Evolutionary conservation across 352 stramenopile genomes (phyloP).

Genomic region (Phytophthora pisi): DNA sequence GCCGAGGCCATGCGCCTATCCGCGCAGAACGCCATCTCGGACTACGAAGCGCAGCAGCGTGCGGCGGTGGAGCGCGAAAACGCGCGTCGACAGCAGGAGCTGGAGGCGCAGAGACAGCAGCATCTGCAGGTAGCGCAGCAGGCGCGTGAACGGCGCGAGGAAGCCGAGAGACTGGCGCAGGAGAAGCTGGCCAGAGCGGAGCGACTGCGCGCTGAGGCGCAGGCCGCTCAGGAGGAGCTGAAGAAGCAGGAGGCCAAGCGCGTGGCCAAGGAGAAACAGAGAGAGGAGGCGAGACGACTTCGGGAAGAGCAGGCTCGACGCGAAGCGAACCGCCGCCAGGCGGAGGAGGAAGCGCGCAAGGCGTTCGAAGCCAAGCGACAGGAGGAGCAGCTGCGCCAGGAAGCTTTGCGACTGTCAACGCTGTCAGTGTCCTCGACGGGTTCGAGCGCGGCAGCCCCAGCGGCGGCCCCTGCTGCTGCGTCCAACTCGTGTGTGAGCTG

Average conservation of each 20-base stretch:
- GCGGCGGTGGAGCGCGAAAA: conserved; percentile 66
- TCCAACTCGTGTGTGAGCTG: conserved; percentile 33
- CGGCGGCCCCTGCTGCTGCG: background rate
- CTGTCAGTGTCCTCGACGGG: conserved; percentile 26
- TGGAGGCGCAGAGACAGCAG: conserved; percentile 66
- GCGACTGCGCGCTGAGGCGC: conserved; percentile 55
- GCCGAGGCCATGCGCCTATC: conserved; percentile 66
- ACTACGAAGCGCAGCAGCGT: conserved; percentile 72
- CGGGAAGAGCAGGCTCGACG: conserved; percentile 64
- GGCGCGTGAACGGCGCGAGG: conserved; percentile 56
- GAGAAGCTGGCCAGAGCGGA: conserved; percentile 66
- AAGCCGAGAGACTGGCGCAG: conserved; percentile 56
- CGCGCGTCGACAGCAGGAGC: conserved; percentile 58
- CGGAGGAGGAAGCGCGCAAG: conserved; percentile 60
- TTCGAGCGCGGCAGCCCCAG: background rate
- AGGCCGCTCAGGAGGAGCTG: conserved; percentile 60
- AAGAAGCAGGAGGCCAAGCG: conserved; percentile 64
- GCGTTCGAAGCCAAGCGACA: conserved; percentile 71
- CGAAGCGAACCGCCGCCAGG: conserved; percentile 63
- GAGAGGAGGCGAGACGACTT: conserved; percentile 57
- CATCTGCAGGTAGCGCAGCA: conserved; percentile 61
- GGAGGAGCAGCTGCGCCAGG: conserved; percentile 62
- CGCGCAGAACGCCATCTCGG: conserved; percentile 61
- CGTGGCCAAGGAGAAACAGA: conserved; percentile 42
- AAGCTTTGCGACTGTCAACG: conserved; percentile 58